Evolutionary conservation across 805 yeast genomes (phyloP).

Genomic region (Osmozyma mogii): DNA sequence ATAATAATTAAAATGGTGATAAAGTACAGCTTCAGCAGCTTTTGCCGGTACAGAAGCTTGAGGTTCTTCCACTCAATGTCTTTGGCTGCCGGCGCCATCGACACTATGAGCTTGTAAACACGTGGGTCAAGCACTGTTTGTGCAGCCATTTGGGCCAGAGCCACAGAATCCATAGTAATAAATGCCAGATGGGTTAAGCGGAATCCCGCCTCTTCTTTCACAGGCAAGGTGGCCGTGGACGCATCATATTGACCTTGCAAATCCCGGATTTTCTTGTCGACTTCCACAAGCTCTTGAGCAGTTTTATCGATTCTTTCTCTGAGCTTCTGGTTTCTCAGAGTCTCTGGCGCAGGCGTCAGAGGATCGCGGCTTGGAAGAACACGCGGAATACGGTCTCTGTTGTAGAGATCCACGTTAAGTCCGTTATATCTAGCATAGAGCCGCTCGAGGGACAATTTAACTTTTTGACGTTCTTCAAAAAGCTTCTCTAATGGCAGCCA

Average conservation of each 20-base stretch:
- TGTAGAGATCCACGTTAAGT: slow-evolving; percentile 33
- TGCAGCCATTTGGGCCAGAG: slow-evolving; percentile 43
- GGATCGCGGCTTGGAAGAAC: slow-evolving; percentile 23
- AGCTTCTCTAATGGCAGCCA: slow-evolving; percentile 35
- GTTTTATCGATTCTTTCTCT: slow-evolving; percentile 24
- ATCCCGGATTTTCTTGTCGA: slow-evolving; percentile 33
- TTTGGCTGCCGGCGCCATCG: slow-evolving; percentile 40
- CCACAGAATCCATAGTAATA: slow-evolving; percentile 41
- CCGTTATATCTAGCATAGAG: slow-evolving; percentile 36
- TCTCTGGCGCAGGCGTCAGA: slow-evolving; percentile 3
- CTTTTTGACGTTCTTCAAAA: slow-evolving; percentile 23
- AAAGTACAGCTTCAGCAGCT: slow-evolving; percentile 30
- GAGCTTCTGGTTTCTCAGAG: slow-evolving; percentile 18
- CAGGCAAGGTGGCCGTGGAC: slow-evolving; percentile 17
- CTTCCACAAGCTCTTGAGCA: slow-evolving; percentile 23
- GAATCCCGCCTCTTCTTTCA: slow-evolving; percentile 21
- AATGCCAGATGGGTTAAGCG: slow-evolving; percentile 39
- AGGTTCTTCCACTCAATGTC: slow-evolving; percentile 41
- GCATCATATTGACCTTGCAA: slow-evolving; percentile 27
- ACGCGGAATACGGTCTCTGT: slow-evolving; percentile 23
- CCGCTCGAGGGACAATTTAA: slow-evolving; percentile 31
- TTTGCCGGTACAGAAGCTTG: slow-evolving; percentile 30
- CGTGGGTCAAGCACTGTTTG: slow-evolving; percentile 39
- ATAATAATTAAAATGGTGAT: slow-evolving; percentile 38
- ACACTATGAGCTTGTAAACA: slow-evolving; percentile 34